A percentile compares a stretch with the other conserved stretches of the same genome.
Conservation (phyloP, 1,284 basidiomycete species). For the Xerocomus amazonicus region DNA sequence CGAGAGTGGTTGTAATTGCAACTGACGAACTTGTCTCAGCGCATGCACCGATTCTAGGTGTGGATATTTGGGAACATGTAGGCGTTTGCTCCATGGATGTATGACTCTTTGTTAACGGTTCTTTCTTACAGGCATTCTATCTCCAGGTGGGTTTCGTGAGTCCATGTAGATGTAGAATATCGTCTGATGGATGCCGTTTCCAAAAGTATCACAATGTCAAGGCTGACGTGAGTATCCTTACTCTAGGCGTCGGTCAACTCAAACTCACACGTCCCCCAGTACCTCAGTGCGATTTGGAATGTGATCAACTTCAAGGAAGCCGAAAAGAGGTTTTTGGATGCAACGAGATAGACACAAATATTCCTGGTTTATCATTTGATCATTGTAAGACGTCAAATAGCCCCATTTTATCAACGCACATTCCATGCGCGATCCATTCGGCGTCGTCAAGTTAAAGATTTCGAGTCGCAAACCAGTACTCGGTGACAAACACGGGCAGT, state of each 20-base stretch:
- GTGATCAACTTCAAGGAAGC: slow-evolving; percentile 93
- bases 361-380: not conserved
- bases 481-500: not conserved
- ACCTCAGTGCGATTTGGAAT: slow-evolving; percentile 88
- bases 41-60: slow-evolving; percentile 88
- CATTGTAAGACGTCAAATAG: slow-evolving; percentile 8
- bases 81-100: slow-evolving; percentile 26
- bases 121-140: slow-evolving; percentile 62
- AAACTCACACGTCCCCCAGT: slow-evolving; percentile 44
- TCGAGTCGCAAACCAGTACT: too few relatives aligned
- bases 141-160: slow-evolving; percentile 44
- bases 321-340: slow-evolving; percentile 68
- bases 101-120: slow-evolving; percentile 9
- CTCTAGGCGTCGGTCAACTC: not conserved
- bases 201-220: slow-evolving; percentile 89
- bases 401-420: not conserved
- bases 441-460: too few relatives aligned
- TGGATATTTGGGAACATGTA: slow-evolving; percentile 97
- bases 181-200: slow-evolving; percentile 11
- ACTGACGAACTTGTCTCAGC: slow-evolving; percentile 39
- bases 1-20: not conserved
- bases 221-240: slow-evolving; percentile 63
- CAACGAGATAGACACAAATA: slow-evolving; percentile 21
- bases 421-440: not conserved
- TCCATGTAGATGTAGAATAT: not conserved